A percentile compares a stretch with the other conserved stretches of the same genome.
These are phyloP conservation scores for Xerocomus minutiporus DNA, from an alignment of 1,284 basidiomycete genomes.

Conservation along the genomic window DNA sequence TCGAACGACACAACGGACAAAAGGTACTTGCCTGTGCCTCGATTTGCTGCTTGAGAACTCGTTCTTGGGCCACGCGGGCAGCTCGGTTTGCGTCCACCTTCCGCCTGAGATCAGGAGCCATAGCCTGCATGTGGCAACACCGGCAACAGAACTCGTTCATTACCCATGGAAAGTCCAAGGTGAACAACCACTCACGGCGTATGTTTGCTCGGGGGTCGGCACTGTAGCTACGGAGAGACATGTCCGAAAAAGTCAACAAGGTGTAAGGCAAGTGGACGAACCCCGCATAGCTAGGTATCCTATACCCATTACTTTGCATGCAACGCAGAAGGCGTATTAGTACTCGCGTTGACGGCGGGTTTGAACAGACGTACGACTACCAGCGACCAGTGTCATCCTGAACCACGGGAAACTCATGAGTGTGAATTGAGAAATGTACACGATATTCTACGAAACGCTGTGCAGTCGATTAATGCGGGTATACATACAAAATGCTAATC, in stretches of 20 bases:
- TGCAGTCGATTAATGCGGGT: constrained; percentile 16
- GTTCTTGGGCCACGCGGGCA: constrained; percentile 53
- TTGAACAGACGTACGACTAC: constrained; percentile 42
- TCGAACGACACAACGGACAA: constrained; percentile 4
- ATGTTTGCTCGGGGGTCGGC: constrained; percentile 43
- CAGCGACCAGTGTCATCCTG: constrained; percentile 42
- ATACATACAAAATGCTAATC: constrained; percentile 5
- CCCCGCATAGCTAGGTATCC: constrained; percentile 66
- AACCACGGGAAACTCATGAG: constrained; percentile 48
- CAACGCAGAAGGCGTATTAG: constrained; percentile 8
- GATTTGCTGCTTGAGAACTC: constrained; percentile 48
- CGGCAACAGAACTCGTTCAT: background rate
- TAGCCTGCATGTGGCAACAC: constrained; percentile 38
- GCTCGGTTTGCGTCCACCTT: constrained; percentile 62
- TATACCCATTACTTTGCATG: constrained; percentile 48
- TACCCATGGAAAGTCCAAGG: background rate
- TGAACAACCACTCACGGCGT: constrained; percentile 28
- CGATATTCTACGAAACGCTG: constrained; percentile 1
- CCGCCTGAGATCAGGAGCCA: constrained; percentile 64
- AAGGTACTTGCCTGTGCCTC: constrained; percentile 49
- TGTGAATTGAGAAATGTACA: background rate
- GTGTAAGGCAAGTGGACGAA: constrained; percentile 32
- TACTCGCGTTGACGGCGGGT: background rate
- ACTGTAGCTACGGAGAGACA: constrained; percentile 45
- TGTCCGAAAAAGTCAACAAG: background rate